Percentiles rank a stretch among this genome's conserved stretches.
Evolutionary conservation across 331 rosid species (phyloP).

Genomic region (Quercus lobata): DNA sequence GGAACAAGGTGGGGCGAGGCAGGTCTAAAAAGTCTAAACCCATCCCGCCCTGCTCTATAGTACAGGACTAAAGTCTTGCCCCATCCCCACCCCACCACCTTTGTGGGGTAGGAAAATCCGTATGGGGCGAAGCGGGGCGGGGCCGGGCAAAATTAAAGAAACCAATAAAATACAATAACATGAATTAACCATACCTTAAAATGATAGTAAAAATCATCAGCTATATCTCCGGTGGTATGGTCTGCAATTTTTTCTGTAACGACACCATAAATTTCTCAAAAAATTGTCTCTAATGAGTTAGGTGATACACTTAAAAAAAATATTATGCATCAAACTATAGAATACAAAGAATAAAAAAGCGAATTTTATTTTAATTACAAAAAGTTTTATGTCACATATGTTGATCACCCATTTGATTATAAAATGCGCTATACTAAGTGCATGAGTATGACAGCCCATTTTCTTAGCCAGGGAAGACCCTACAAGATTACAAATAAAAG

Average conservation of each 20-base stretch:
- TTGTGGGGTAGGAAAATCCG: accelerated
- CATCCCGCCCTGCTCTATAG: too few relatives aligned
- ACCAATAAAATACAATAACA: neutral
- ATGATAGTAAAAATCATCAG: slow-evolving; percentile 50
- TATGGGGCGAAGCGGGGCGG: accelerated
- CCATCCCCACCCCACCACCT: too few relatives aligned
- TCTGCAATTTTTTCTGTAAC: slow-evolving; percentile 43
- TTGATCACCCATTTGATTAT: neutral
- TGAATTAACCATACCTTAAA: slow-evolving; percentile 34
- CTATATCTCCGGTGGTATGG: slow-evolving; percentile 39
- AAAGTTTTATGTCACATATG: too few relatives aligned
- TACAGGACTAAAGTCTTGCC: too few relatives aligned
- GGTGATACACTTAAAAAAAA: too few relatives aligned
- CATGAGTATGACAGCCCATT: neutral
- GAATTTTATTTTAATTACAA: too few relatives aligned
- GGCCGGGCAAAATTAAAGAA: too few relatives aligned
- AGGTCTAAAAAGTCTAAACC: too few relatives aligned
- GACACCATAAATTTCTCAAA: neutral
- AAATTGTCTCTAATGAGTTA: neutral
- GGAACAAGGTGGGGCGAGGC: too few relatives aligned
- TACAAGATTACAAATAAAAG: neutral
- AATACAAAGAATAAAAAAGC: too few relatives aligned
- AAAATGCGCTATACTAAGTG: neutral
- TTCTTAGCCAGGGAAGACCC: neutral
- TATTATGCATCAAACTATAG: too few relatives aligned